Evolutionary conservation across 169 alveolate genomes (phyloP).

Genomic region (Plasmodium malariae): DNA sequence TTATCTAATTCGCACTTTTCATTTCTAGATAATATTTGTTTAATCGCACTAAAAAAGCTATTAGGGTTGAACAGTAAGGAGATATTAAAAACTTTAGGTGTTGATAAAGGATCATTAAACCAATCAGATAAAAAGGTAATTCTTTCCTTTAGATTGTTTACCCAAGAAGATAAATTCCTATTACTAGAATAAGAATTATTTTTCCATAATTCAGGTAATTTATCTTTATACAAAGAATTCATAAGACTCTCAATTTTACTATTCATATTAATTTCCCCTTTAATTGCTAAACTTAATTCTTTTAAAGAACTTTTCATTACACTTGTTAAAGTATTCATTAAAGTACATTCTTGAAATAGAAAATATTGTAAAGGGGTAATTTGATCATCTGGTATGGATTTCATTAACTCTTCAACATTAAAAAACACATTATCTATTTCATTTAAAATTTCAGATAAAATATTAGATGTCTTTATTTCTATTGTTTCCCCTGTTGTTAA

Average conservation of each 20-base stretch:
- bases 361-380: constrained; percentile 87
- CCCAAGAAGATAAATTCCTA: constrained; percentile 95
- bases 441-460: constrained; percentile 38
- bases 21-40: constrained; percentile 94
- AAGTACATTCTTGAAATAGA: constrained; percentile 74
- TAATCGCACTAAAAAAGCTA: constrained; percentile 97
- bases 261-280: constrained; percentile 95
- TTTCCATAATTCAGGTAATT: constrained; percentile 94
- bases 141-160: constrained; percentile 92
- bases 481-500: constrained; percentile 65
- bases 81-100: constrained; percentile 93
- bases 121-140: constrained; percentile 93
- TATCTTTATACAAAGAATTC: constrained; percentile 89
- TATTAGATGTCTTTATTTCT: constrained; percentile 44
- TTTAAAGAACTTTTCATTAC: constrained; percentile 83
- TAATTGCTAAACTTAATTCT: constrained; percentile 94
- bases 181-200: constrained; percentile 94
- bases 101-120: constrained; percentile 93
- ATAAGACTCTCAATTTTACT: constrained; percentile 92
- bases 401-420: constrained; percentile 58
- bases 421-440: constrained; percentile 67
- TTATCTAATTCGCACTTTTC: constrained; percentile 93
- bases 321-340: constrained; percentile 41
- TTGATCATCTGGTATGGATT: constrained; percentile 91
- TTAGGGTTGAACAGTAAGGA: constrained; percentile 95